A percentile compares a stretch with the other conserved stretches of the same genome.
Evolutionary conservation across 441 rosid genomes (phyloP).

Genomic region (Aquilaria agallochum): DNA sequence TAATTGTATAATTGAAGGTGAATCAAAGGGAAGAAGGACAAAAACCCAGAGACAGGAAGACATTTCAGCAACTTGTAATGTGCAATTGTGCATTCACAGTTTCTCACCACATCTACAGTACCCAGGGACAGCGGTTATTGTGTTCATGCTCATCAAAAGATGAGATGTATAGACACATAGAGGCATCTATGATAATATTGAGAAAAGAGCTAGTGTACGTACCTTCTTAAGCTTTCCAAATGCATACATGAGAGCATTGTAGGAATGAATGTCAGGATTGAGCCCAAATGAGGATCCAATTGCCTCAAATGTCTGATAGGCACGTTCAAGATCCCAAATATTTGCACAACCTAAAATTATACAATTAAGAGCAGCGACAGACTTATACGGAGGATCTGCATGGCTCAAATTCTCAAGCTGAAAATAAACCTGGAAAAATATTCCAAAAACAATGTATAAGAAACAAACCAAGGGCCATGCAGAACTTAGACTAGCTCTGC

Average conservation of each 20-base stretch:
- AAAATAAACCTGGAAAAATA: conserved; percentile 65
- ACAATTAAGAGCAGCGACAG: conserved; percentile 94
- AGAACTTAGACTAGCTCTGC: conserved; percentile 13
- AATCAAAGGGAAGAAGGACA: too few species aligned
- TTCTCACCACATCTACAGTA: too few species aligned
- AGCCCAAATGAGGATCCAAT: conserved; percentile 68
- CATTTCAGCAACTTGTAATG: too few species aligned
- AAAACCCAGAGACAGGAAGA: too few species aligned
- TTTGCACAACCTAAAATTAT: conserved; percentile 88
- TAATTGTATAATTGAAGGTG: too few species aligned
- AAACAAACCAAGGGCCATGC: neutral
- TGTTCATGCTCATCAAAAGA: too few species aligned
- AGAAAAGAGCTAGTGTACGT: conserved; percentile 1
- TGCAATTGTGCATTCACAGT: too few species aligned
- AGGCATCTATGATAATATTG: too few species aligned
- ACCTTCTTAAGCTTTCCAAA: conserved; percentile 96
- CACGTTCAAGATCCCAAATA: conserved; percentile 96
- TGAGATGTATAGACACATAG: too few species aligned
- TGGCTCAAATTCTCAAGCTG: conserved; percentile 79
- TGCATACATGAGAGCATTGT: conserved; percentile 72
- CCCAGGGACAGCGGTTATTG: too few species aligned
- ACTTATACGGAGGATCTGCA: conserved; percentile 78
- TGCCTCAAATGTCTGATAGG: conserved; percentile 95
- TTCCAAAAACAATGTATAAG: conserved; percentile 2
- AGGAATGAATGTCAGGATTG: conserved; percentile 83